A percentile compares a stretch with the other conserved stretches of the same genome.
phyloP scores from a whole-genome alignment of 179 eudicot species.

The Dionaea muscipula region DNA sequence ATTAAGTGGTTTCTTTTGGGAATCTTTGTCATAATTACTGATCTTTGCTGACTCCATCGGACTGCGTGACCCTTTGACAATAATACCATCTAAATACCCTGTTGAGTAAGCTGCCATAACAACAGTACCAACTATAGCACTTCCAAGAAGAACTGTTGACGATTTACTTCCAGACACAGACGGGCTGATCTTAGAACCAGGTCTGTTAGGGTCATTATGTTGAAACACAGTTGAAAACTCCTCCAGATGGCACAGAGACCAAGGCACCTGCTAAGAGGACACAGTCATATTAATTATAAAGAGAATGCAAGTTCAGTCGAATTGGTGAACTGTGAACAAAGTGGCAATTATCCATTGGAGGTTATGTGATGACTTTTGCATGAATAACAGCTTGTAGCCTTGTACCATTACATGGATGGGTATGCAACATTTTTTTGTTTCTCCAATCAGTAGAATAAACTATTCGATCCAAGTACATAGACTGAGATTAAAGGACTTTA shows the following conservation, averaged over 20 bases:
- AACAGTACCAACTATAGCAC: constrained; percentile 56
- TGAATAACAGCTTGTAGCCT: too few relatives aligned
- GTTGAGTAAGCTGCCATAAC: constrained; percentile 38
- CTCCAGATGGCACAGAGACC: constrained; percentile 41
- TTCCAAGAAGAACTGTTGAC: constrained; percentile 45
- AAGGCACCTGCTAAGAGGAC: constrained; percentile 37
- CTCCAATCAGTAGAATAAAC: too few relatives aligned
- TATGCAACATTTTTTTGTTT: too few relatives aligned
- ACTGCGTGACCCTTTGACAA: constrained; percentile 21
- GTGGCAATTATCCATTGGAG: too few relatives aligned
- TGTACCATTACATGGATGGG: too few relatives aligned
- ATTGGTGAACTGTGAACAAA: too few relatives aligned
- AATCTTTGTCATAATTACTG: constrained; percentile 13
- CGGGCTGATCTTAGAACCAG: constrained; percentile 36
- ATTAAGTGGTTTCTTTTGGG: constrained; percentile 14
- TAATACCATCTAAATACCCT: constrained; percentile 36
- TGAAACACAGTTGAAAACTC: constrained; percentile 40
- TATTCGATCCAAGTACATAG: too few relatives aligned
- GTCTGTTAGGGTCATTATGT: constrained; percentile 27
- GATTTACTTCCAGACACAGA: constrained; percentile 27
- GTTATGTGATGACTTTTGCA: too few relatives aligned
- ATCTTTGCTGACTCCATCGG: constrained; percentile 15
- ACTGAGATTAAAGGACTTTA: too few relatives aligned
- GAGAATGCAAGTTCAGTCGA: too few relatives aligned
- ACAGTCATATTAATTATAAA: too few relatives aligned